These are phyloP conservation scores for Candida loeiensis DNA, from an alignment of 805 yeast genomes.

Conservation along the genomic window DNA sequence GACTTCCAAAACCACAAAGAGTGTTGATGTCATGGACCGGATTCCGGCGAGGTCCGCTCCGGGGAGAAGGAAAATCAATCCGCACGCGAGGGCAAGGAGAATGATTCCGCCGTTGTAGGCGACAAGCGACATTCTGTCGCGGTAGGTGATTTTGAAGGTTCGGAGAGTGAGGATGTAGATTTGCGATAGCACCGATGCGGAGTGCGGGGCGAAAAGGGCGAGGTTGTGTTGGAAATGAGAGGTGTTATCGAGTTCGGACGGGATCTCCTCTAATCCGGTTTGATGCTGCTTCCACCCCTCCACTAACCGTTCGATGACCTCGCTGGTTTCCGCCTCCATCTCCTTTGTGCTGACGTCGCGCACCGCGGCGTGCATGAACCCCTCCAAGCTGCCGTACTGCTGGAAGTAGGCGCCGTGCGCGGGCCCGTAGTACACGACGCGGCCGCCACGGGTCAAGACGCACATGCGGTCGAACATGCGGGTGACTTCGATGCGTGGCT, in stretches of 20 bases:
- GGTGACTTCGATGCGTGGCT: slow-evolving; percentile 24
- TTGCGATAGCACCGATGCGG: slow-evolving; percentile 17
- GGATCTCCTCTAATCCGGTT: background rate
- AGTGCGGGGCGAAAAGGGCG: background rate
- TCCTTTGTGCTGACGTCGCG: slow-evolving; percentile 13
- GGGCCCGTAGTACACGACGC: slow-evolving; percentile 23
- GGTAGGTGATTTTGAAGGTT: slow-evolving; percentile 27
- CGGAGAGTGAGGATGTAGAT: slow-evolving; percentile 33
- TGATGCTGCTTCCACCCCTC: slow-evolving; percentile 9
- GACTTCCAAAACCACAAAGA: slow-evolving; percentile 37
- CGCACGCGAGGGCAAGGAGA: slow-evolving; percentile 57
- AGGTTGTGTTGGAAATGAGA: background rate
- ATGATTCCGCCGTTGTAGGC: slow-evolving; percentile 40
- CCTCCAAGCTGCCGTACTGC: slow-evolving; percentile 4
- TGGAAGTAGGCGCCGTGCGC: slow-evolving; percentile 13
- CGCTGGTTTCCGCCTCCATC: slow-evolving; percentile 9
- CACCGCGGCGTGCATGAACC: slow-evolving; percentile 15
- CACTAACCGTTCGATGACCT: slow-evolving; percentile 12
- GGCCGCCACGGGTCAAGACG: slow-evolving; percentile 23
- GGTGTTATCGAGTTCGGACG: background rate
- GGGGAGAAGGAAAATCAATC: slow-evolving; percentile 75
- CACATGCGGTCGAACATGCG: slow-evolving; percentile 24
- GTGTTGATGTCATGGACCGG: slow-evolving; percentile 46
- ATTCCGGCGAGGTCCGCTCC: slow-evolving; percentile 59
- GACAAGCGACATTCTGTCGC: slow-evolving; percentile 32